Evolutionary conservation across 306 rosid genomes (phyloP), one percentile per base, ranked within the genome.

Genomic region (Vigna nakashimae): DNA sequence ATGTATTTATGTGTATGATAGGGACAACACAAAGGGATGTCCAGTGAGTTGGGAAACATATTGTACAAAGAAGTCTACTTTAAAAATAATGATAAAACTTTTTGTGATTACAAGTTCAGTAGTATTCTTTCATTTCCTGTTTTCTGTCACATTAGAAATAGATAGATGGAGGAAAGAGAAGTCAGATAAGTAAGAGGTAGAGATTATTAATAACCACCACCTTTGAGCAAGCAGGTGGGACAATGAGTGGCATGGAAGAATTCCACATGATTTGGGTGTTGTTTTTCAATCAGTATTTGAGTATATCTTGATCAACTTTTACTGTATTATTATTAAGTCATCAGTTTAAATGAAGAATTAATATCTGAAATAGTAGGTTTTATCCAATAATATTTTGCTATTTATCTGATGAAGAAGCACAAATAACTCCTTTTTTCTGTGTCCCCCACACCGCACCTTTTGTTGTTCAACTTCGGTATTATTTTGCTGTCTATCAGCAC

Each of bases 1-100:
- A 20, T 80, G 79, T 77, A 80, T 45, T 74, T 73, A 78, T 74
- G 79, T 74, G 75, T 43, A 78, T 28, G 66, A 15, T 53, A 48
- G 81, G 76, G 80, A 57, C 75, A 67, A 51, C 34, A 51, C 45
- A 51, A 40, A 42, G 2, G 80, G 73, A 62, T 72, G 58, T 79
- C 80, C 64, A 73, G 79, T 64, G 79, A 76, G 53, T 22, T 65
- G 62, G 82, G 74, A 69, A 60, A 55, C 75, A 65, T 80, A 43
- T 40, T 86, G 85, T 83, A 83, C 18, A 78, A 56, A 80, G 60
- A 75, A 64, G 45, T 66, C 71, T 77, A 77, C 60, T 59, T 69
- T 55, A 58, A 78, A 74, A 74, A 85, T 82, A 85, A 82, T 74
- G 34, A 28, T 53, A 66, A 64, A 75, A 59, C 50, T 28, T 70